Evolutionary conservation across 2,329 filamentous ascomycete genomes (phyloP).

Genomic region (Teratosphaeria destructans): DNA sequence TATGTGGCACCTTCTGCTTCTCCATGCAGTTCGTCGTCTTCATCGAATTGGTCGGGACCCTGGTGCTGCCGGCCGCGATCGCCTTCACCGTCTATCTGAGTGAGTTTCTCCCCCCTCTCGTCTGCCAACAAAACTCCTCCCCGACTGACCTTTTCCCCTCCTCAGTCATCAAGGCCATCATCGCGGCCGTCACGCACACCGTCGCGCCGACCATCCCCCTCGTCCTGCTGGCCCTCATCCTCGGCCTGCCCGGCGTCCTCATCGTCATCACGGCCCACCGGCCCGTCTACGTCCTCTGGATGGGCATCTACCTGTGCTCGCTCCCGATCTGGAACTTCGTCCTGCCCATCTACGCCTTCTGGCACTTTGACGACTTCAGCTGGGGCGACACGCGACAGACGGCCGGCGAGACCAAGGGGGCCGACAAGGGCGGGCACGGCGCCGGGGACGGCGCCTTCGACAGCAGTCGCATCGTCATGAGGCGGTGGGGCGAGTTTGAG

Average conservation of each 20-base stretch:
- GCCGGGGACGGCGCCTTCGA: slow-evolving; percentile 78
- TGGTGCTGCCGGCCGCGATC: slow-evolving; percentile 92
- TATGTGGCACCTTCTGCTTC: slow-evolving; percentile 98
- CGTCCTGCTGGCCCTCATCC: slow-evolving; percentile 76
- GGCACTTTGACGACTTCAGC: slow-evolving; percentile 99
- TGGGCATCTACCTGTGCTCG: slow-evolving; percentile 88
- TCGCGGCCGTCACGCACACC: slow-evolving; percentile 45
- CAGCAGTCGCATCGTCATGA: slow-evolving; percentile 98
- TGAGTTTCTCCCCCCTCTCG: slow-evolving; percentile 40
- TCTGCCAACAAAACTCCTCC: background rate
- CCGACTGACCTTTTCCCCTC: background rate
- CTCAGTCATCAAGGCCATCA: slow-evolving; percentile 74
- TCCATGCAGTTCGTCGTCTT: slow-evolving; percentile 99
- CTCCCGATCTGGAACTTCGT: slow-evolving; percentile 97
- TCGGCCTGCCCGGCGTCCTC: slow-evolving; percentile 83
- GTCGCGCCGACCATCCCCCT: slow-evolving; percentile 77
- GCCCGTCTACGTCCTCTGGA: slow-evolving; percentile 87
- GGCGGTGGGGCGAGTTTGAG: slow-evolving; percentile 96
- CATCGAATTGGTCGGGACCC: slow-evolving; percentile 85
- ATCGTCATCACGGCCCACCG: slow-evolving; percentile 91
- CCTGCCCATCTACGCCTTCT: slow-evolving; percentile 86
- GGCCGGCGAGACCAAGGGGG: slow-evolving; percentile 79
- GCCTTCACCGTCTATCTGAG: slow-evolving; percentile 93
- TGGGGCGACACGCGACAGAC: slow-evolving; percentile 98
- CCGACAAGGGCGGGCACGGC: slow-evolving; percentile 45